phyloP scores from a whole-genome alignment of 345 rosid genomes.

The Linum trigynum region DNA sequence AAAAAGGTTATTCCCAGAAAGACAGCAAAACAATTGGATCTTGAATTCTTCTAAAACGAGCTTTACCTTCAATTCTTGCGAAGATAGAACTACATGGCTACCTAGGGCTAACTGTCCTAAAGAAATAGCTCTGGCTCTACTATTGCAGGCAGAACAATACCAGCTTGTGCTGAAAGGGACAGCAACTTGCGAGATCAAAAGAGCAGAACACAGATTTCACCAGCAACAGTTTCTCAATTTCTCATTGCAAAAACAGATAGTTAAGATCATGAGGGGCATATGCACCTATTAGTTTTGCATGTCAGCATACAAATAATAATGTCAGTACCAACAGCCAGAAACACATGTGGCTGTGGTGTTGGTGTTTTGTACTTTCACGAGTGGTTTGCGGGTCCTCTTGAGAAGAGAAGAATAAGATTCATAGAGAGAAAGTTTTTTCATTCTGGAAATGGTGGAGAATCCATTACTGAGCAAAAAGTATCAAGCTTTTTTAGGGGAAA shows the following conservation, averaged over 20 bases:
- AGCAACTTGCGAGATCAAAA: not conserved
- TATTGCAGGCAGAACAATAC: not conserved
- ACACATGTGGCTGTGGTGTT: conserved; percentile 7
- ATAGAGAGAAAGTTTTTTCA: conserved; percentile 15
- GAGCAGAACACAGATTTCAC: not conserved
- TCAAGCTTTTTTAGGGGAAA: conserved; percentile 11
- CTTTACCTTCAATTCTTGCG: not conserved
- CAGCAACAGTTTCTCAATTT: not conserved
- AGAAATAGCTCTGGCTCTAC: not conserved
- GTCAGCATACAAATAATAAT: conserved; percentile 1
- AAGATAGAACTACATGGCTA: not conserved
- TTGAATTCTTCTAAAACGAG: conserved; percentile 12
- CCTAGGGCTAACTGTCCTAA: not conserved
- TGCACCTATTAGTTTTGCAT: conserved; percentile 7
- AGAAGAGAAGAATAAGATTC: conserved; percentile 46
- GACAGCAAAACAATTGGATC: conserved; percentile 18
- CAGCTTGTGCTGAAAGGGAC: conserved; percentile 7
- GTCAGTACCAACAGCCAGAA: not conserved
- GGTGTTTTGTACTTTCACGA: conserved; percentile 18
- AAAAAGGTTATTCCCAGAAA: conserved; percentile 14
- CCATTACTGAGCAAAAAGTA: conserved; percentile 29
- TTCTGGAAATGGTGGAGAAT: conserved; percentile 32
- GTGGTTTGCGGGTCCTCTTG: conserved; percentile 42
- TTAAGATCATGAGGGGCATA: not conserved
- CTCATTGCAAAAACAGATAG: not conserved